Conservation (phyloP, 2,329 filamentous ascomycete genomes). For the Diaporthe aspalathi region DNA sequence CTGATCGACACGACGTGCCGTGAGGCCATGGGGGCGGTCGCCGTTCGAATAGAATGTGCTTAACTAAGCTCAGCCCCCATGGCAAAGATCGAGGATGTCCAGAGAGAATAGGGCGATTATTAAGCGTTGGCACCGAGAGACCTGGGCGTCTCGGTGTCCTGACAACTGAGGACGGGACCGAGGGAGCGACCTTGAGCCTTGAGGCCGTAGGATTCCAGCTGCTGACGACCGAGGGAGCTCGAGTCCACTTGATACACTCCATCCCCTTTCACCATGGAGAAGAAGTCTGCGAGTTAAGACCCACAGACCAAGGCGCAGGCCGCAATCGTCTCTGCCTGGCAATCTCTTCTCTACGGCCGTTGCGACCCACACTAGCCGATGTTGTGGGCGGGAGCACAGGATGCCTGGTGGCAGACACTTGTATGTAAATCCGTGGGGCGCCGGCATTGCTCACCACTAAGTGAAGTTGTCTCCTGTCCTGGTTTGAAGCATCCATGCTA, state of each 20-base stretch:
- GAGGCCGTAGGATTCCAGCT: not conserved
- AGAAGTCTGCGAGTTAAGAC: not conserved
- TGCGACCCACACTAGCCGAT: not conserved
- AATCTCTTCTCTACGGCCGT: not conserved
- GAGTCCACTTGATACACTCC: not conserved
- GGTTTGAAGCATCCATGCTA: not conserved
- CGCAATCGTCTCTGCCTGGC: not conserved
- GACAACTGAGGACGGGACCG: not conserved
- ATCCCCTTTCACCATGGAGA: not conserved
- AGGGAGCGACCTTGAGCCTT: not conserved
- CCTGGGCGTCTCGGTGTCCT: not conserved
- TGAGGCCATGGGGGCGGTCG: slow-evolving; percentile 2
- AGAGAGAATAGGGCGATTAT: not conserved
- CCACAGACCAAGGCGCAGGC: not conserved
- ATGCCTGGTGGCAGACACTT: not conserved
- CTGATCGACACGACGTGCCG: slow-evolving; percentile 19
- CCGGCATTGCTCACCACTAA: not conserved
- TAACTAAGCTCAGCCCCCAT: slow-evolving; percentile 26
- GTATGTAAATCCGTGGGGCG: not conserved
- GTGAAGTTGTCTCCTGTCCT: not conserved
- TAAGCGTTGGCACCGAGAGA: not conserved
- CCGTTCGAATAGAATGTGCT: not conserved
- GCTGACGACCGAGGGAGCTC: too few relatives aligned
- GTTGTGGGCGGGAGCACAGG: slow-evolving; percentile 14
- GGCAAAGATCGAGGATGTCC: not conserved